Conservation (phyloP, 306 rosid genomes). For the Carpinus viminea region DNA sequence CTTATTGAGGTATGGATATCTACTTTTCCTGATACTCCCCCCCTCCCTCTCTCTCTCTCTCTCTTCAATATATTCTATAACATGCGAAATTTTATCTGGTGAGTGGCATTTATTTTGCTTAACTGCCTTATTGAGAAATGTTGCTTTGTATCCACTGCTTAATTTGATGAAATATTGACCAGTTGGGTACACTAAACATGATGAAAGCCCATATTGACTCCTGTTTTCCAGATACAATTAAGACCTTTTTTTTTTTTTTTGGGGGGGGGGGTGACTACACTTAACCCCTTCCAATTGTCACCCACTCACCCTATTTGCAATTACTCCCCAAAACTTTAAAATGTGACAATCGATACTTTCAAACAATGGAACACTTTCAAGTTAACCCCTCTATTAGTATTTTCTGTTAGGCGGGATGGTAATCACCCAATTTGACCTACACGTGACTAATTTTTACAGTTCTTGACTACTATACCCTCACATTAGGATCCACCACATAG, state of each 20-base stretch:
- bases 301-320: no score
- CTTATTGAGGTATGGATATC: conserved; percentile 75
- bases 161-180: not conserved
- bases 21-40: conserved; percentile 8
- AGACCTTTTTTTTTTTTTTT: not conserved
- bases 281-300: no score
- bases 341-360: no score
- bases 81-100: not conserved
- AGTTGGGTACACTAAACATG: not conserved
- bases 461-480: no score
- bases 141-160: not conserved
- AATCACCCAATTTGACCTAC: no score
- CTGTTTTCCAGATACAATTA: not conserved
- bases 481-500: no score
- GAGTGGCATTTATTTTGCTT: not conserved
- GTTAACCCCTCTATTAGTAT: no score
- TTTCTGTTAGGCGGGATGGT: no score
- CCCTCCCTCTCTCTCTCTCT: not conserved
- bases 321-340: no score
- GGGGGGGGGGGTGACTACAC: no score
- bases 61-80: not conserved
- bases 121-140: not conserved
- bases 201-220: not conserved
- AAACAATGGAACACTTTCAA: no score
- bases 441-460: no score